Evolutionary conservation across 2,329 filamentous ascomycete genomes (phyloP), one percentile per base, ranked within the genome.

Genomic region (Curvularia verruculosa): DNA sequence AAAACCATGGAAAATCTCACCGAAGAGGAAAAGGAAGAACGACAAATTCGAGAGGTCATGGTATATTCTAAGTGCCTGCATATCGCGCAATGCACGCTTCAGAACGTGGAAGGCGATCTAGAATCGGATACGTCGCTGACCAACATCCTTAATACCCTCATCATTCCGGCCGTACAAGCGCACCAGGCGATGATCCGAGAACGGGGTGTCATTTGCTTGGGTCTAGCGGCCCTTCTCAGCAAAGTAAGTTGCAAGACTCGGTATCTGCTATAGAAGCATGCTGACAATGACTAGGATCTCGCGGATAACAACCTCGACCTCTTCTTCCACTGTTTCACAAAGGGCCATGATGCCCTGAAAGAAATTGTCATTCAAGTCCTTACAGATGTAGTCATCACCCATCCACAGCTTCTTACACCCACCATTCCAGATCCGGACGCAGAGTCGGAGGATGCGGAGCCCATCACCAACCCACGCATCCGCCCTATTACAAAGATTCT

Each of bases 1-100:
- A 56, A 77, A 67, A 44, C 63, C 52, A 53, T 75, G 67, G 65
- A 80, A 76, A 46, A 78, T 69, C 60, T 79, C 76, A 61, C 77
- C 73, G 39, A 78, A 67, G 69, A 82, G 83, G 86, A 65, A 47
- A 83, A 86, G 50, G 84, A 86, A 64, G 82, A 82, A 45, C 96
- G 93, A 79, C 91, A 90, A 1, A 87, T 97, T 64, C 88, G 87
- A 64, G 92, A 97, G 78, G 95, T 97, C 72, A 88, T 97, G 81
- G 90, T 98, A 75, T 98, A 98, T 81, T 93, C 97, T 86, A 98
- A 98, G 79, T 98, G 95, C 76, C 83, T 99, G 60, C 91, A 97
- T 73, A 97, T 99, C 65, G 93, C 96, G 24, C 92, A 97, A 76
- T 98, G 92, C 81, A 96, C 98, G 90, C 84, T 99, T 49, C 88